Base-by-base conservation (phyloP, 495 filamentous ascomycete species). In the Aspergillus conjunctus region DNA sequence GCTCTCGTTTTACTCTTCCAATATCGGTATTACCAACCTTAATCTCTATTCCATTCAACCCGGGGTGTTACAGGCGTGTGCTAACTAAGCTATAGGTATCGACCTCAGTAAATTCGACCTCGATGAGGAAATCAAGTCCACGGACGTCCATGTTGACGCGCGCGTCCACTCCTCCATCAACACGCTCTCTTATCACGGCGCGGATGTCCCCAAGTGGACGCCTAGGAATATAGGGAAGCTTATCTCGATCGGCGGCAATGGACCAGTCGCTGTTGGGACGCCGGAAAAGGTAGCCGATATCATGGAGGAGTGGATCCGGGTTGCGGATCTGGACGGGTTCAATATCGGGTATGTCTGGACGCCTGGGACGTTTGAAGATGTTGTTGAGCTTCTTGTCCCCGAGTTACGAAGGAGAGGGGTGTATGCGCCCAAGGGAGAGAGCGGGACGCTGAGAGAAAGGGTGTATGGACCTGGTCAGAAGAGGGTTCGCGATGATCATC, bases 291-390 rank as follows among this genome's bases (percentile, higher is more conserved):
- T 88, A 10, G 84, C 83, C 0, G 82, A 87, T 67, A 76, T 82
- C 60, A 67, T 87, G 74, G 82, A 86, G 67, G 71, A 73, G 20
- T 87, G 85, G 86, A 64, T 85, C 10, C 63, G 73, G 1, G 84
- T 84, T 54, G 83, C 79, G 1, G 84, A 84, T 60, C 57, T 87
- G 17, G 85, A 88, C 71, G 85, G 84, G 15, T 87, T 87, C 62
- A 87, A 86, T 65, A 61, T 86, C 37, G 75, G 61, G 51, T 72
- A 79, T 67, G 81, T 81, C 1, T 79, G 80, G 30, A 83, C 81
- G 59, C 86, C 85, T 0, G 80, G 81, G 31, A 83, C 83, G 3
- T 89, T 88, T 71, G 77, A 82, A 58, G 85, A 87, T 58, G 73
- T 87, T 15, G 77, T 85, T 51, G 83, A 87, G 52, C 65, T 85